Evolutionary conservation across 2,329 filamentous ascomycete species (phyloP).

Genomic region (Clonostachys rhizophaga): DNA sequence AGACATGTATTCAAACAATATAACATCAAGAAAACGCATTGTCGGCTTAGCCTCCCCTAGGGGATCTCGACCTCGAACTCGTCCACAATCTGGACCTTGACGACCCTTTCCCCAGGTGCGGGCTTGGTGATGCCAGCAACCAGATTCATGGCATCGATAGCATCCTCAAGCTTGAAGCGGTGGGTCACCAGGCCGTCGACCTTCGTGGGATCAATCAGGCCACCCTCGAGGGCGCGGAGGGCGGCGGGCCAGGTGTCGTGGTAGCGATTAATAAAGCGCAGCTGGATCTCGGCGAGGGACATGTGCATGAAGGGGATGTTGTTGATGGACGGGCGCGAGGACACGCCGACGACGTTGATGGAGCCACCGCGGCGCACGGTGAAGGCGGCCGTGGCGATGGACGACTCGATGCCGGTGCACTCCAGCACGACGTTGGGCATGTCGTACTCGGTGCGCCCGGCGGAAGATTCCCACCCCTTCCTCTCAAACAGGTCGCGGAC

Average conservation of each 20-base stretch:
- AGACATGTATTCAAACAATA: too few species aligned
- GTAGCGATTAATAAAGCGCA: constrained; percentile 63
- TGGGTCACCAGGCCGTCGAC: background rate
- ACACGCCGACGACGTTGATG: constrained; percentile 62
- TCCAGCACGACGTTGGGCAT: constrained; percentile 57
- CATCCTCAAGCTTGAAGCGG: background rate
- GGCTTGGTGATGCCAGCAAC: background rate
- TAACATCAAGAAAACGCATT: too few species aligned
- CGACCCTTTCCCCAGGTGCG: background rate
- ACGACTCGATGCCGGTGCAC: constrained; percentile 63
- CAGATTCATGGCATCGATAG: background rate
- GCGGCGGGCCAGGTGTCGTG: constrained; percentile 61
- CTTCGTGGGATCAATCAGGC: constrained; percentile 41
- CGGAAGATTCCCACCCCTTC: constrained; percentile 9
- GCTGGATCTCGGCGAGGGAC: constrained; percentile 55
- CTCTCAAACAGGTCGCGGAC: constrained; percentile 38
- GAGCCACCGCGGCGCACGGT: constrained; percentile 52
- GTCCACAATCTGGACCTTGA: background rate
- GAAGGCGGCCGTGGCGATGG: constrained; percentile 53
- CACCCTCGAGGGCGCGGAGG: constrained; percentile 54
- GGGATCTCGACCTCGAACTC: background rate
- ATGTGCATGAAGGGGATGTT: constrained; percentile 57
- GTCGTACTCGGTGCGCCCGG: constrained; percentile 36
- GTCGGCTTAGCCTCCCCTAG: too few species aligned
- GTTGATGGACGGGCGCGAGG: constrained; percentile 21